Base-by-base conservation (phyloP, 2,329 filamentous ascomycete genomes). In the Curvularia sp. region DNA sequence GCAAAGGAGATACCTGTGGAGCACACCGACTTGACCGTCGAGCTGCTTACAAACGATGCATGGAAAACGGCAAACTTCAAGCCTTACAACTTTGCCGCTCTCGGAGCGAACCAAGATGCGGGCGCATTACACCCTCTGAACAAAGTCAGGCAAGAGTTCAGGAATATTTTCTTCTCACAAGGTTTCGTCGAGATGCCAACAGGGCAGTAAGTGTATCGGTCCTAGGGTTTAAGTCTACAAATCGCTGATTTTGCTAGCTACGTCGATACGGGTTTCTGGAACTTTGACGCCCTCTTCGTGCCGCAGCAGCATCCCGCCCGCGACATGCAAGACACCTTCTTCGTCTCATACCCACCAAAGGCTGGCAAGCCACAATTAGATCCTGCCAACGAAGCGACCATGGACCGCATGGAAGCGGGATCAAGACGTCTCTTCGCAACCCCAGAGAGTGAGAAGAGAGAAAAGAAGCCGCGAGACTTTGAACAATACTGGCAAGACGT, bases 161-260 rank as follows among this genome's bases (percentile, higher is more conserved):
- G 95, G 58, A 91, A 95, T 75, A 97, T 99, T 76, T 99, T 99
- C 88, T 98, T 99, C 81, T 93, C 97, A 77, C 96, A 97, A 89
- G 95, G 94, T 53, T 99, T 98, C 82, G 89, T 94, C 73, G 95
- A 99, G 83, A 98, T 99, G 95, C 91, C 93, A 13, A 97, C 94
- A 49, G 90, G 90, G 80, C 88, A 91, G 81, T 84, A 71, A 61
- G 77, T 61, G 24, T 13, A 15, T 26, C 8, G 39, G 12, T 2
- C 10, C 3, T 33, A 18, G 22, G 13, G 1, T 4, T 42, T 1
- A 18, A 22, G 4, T n/a, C 7, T 43, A 10, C 2, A 43, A 18
- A 12, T 46, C 18, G 53, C 53, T 65, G 12, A 71, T 57, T 46
- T 52, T n/a, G 6, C 28, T 49, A 84, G 83, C 77, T 97, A 89